Conservation (phyloP, 768 basidiomycete species). For the Calvatia gigantea region DNA sequence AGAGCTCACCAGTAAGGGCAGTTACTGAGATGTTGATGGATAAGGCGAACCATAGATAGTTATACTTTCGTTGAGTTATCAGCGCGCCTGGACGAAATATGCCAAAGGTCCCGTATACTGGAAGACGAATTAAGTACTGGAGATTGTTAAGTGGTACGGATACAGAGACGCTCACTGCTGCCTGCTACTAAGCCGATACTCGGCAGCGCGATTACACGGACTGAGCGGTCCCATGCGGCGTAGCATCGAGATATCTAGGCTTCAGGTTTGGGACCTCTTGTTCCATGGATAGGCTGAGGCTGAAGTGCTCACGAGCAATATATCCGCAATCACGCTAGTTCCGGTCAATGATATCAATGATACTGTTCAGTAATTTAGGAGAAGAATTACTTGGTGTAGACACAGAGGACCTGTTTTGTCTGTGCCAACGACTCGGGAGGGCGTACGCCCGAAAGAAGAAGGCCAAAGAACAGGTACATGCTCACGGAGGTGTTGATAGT, state of each 20-base stretch:
- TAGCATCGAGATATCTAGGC: slow-evolving; percentile 31
- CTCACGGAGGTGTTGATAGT: slow-evolving; percentile 30
- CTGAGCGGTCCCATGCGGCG: slow-evolving; percentile 31
- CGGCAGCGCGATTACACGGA: slow-evolving; percentile 24
- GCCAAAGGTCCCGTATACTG: slow-evolving; percentile 5
- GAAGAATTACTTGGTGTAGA: slow-evolving; percentile 33
- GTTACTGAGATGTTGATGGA: slow-evolving; percentile 32
- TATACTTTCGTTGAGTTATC: slow-evolving; percentile 19
- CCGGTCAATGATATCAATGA: background rate
- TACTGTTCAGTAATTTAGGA: background rate
- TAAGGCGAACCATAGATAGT: slow-evolving; percentile 30
- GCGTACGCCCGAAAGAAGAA: slow-evolving; percentile 16
- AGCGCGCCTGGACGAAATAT: slow-evolving; percentile 16
- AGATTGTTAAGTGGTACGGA: too few relatives aligned
- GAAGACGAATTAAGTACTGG: background rate
- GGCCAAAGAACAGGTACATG: slow-evolving; percentile 24
- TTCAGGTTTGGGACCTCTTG: background rate
- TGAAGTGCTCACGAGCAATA: slow-evolving; percentile 8
- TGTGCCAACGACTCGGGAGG: slow-evolving; percentile 18
- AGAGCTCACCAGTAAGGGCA: slow-evolving; percentile 27
- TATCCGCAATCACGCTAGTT: slow-evolving; percentile 12
- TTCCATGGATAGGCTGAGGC: too few relatives aligned
- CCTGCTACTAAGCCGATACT: slow-evolving; percentile 25
- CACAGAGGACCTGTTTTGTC: slow-evolving; percentile 32
- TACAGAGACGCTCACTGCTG: slow-evolving; percentile 25